Conservation (phyloP, 176 grass and related monocot genomes). For the Zizania latifolia region DNA sequence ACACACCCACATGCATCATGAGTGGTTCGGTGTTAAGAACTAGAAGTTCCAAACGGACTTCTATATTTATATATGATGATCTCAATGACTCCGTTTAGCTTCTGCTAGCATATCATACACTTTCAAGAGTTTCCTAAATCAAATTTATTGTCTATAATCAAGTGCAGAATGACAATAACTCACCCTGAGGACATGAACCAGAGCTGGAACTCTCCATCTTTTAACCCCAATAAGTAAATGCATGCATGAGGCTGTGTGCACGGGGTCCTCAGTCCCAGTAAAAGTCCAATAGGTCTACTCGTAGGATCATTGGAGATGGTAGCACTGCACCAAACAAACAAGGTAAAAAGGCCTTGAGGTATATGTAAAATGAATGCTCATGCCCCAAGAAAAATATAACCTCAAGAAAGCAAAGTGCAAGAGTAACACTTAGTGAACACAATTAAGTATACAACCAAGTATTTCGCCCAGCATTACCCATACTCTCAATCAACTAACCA, state of each 20-base stretch:
- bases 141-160: not conserved
- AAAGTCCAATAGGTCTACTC: not conserved
- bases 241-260: conserved; percentile 25
- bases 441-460: not conserved
- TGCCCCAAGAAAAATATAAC: not conserved
- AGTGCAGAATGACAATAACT: conserved; percentile 4
- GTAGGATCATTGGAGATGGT: conserved; percentile 21
- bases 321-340: not conserved
- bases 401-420: not conserved
- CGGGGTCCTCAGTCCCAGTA: conserved; percentile 22
- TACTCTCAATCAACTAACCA: not conserved
- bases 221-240: conserved; percentile 29
- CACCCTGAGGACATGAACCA: conserved; percentile 34
- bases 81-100: not conserved
- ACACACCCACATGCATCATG: not conserved
- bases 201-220: conserved; percentile 48
- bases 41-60: not conserved
- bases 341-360: not conserved
- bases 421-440: not conserved
- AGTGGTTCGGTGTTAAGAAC: not conserved
- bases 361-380: conserved; percentile 19
- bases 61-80: conserved; percentile 5
- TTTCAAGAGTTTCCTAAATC: not conserved
- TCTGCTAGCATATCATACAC: not conserved
- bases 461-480: not conserved